phyloP scores from a whole-genome alignment of 2,329 filamentous ascomycete species.

The Claviceps maximensis region DNA sequence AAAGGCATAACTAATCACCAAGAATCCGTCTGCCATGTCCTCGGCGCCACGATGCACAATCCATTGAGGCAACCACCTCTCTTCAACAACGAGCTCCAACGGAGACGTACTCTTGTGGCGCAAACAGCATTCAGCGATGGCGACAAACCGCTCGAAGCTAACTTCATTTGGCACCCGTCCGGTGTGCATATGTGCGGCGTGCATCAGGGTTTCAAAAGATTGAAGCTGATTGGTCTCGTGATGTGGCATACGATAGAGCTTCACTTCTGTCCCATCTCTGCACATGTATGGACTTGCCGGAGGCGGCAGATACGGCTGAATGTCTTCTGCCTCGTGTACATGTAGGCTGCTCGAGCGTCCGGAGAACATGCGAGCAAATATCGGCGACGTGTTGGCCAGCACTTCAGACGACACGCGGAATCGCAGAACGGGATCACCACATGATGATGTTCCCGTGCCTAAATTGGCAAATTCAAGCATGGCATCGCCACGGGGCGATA shows the following conservation, averaged over 20 bases:
- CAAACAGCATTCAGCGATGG: slow-evolving; percentile 36
- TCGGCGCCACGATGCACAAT: slow-evolving; percentile 29
- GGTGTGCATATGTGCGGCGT: slow-evolving; percentile 38
- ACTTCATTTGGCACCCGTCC: slow-evolving; percentile 32
- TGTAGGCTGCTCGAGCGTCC: slow-evolving; percentile 17
- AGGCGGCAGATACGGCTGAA: slow-evolving; percentile 21
- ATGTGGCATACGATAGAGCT: slow-evolving; percentile 40
- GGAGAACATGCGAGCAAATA: slow-evolving; percentile 36
- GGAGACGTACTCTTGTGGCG: slow-evolving; percentile 39
- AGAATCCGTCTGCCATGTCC: slow-evolving; percentile 34
- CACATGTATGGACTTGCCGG: slow-evolving; percentile 24
- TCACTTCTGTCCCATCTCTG: slow-evolving; percentile 30
- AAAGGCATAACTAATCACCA: slow-evolving; percentile 41
- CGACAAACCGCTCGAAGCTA: slow-evolving; percentile 35
- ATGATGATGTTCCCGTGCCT: slow-evolving; percentile 16
- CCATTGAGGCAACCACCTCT: slow-evolving; percentile 39
- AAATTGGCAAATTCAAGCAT: slow-evolving; percentile 39
- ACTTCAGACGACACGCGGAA: slow-evolving; percentile 39
- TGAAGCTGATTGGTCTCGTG: slow-evolving; percentile 28
- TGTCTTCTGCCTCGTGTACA: slow-evolving; percentile 24
- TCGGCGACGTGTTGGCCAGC: slow-evolving; percentile 36
- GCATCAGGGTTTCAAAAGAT: slow-evolving; percentile 32
- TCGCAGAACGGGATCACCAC: slow-evolving; percentile 26
- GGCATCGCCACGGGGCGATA: slow-evolving; percentile 32
- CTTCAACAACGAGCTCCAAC: slow-evolving; percentile 35